A percentile compares a stretch with the other conserved stretches of the same genome.
phyloP scores from a whole-genome alignment of 352 stramenopile species.

The Phytophthora colocasiae region DNA sequence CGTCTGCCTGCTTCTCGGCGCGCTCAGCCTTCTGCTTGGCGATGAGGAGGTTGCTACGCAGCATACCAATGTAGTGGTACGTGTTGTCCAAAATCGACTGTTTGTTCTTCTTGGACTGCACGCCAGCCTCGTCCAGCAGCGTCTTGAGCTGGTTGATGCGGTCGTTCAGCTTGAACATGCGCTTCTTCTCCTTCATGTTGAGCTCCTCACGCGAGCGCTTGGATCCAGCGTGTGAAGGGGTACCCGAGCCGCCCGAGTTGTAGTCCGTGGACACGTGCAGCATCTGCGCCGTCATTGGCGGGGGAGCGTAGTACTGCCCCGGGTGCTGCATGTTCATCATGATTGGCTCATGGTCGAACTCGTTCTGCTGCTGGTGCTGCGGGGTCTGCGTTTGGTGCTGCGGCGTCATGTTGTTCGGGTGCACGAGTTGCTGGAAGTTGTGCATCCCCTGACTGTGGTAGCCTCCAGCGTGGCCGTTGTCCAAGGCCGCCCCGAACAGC shows the following conservation, averaged over 20 bases:
- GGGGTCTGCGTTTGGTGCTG: constrained; percentile 58
- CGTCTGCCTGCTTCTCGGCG: constrained; percentile 62
- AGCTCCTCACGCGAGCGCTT: constrained; percentile 82
- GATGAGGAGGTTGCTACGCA: constrained; percentile 67
- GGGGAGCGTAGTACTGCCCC: constrained; percentile 64
- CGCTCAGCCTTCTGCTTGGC: constrained; percentile 68
- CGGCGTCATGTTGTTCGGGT: constrained; percentile 46
- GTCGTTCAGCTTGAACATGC: constrained; percentile 90
- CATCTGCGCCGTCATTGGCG: constrained; percentile 64
- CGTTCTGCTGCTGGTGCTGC: constrained; percentile 53
- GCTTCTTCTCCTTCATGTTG: constrained; percentile 89
- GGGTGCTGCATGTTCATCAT: constrained; percentile 72
- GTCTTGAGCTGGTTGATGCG: constrained; percentile 80
- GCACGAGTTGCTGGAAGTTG: constrained; percentile 50
- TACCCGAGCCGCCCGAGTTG: constrained; percentile 47
- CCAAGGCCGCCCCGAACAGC: constrained; percentile 49
- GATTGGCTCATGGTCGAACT: constrained; percentile 78
- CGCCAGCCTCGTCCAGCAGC: constrained; percentile 60
- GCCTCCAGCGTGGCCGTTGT: constrained; percentile 29
- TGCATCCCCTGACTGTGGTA: constrained; percentile 47
- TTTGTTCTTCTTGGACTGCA: constrained; percentile 80
- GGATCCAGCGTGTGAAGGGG: constrained; percentile 41
- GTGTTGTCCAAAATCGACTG: constrained; percentile 79
- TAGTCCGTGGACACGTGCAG: constrained; percentile 77
- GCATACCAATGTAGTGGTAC: constrained; percentile 67